These are phyloP conservation scores for Yamadazyma pseudoaaseri DNA, from an alignment of 1,139 yeast genomes.

Conservation along the genomic window DNA sequence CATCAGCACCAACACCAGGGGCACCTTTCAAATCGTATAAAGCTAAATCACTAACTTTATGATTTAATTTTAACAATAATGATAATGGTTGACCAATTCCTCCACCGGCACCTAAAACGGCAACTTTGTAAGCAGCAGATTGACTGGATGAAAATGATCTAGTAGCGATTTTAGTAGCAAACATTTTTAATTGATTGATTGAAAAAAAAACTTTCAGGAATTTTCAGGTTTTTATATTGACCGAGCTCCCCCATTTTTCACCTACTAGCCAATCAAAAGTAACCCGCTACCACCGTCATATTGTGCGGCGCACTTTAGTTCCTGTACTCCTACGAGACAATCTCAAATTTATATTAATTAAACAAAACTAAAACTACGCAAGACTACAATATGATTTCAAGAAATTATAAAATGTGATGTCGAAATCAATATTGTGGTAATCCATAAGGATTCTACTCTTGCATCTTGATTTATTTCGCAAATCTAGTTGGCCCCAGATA, in stretches of 20 bases:
- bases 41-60: conserved; percentile 60
- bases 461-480: no score
- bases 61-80: conserved; percentile 70
- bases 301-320: no score
- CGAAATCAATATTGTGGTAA: no score
- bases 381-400: no score
- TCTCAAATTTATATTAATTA: no score
- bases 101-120: conserved; percentile 80
- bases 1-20: conserved; percentile 92
- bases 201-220: conserved; percentile 1
- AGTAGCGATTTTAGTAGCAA: conserved; percentile 46
- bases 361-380: no score
- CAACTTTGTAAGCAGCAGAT: conserved; percentile 65
- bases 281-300: no score
- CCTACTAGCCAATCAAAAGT: background rate
- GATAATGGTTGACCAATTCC: conserved; percentile 96
- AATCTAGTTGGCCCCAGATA: no score
- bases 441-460: no score
- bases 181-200: conserved; percentile 24
- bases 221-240: conserved; percentile 1
- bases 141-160: conserved; percentile 68
- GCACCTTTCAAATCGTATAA: conserved; percentile 88
- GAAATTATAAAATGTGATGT: no score
- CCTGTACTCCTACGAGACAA: no score
- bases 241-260: conserved; percentile 1